Conservation (phyloP, 257 asterid species). For the Nicotiana tabacum region DNA sequence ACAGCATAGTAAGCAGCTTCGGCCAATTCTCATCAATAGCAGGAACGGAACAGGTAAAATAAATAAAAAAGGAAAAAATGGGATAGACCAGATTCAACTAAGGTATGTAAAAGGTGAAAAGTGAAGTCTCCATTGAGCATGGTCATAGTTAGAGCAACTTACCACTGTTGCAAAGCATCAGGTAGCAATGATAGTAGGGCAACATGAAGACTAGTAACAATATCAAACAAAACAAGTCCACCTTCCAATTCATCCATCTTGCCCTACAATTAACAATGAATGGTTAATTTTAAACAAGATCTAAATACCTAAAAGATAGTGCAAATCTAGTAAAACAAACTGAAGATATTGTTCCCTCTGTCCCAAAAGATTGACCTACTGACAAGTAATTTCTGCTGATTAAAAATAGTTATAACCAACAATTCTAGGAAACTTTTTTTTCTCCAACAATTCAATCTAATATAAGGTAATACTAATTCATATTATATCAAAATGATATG, state of each 20-base stretch:
- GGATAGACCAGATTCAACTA: neutral
- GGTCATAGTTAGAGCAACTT: constrained; percentile 18
- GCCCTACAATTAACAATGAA: constrained; percentile 57
- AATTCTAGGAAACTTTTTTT: no score
- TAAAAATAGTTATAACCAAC: no score
- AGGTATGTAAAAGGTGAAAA: constrained; percentile 6
- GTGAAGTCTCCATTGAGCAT: neutral
- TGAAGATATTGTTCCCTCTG: neutral
- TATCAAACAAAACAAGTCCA: constrained; percentile 90
- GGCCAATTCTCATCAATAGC: neutral
- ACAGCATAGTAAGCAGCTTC: neutral
- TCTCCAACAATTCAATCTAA: neutral
- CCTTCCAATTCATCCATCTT: constrained; percentile 98
- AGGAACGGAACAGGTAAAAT: neutral
- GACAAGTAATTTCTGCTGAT: no score
- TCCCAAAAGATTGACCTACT: neutral
- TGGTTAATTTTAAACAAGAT: neutral
- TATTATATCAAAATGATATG: neutral
- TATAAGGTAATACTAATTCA: neutral
- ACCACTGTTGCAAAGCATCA: constrained; percentile 86
- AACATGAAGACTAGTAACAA: constrained; percentile 87
- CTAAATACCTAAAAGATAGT: neutral
- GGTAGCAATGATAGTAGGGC: constrained; percentile 93
- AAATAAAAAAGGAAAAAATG: neutral
- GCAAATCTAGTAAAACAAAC: neutral